Evolutionary conservation across 2,329 filamentous ascomycete genomes (phyloP).

Genomic region (Mycosphaerelloides madeirae): DNA sequence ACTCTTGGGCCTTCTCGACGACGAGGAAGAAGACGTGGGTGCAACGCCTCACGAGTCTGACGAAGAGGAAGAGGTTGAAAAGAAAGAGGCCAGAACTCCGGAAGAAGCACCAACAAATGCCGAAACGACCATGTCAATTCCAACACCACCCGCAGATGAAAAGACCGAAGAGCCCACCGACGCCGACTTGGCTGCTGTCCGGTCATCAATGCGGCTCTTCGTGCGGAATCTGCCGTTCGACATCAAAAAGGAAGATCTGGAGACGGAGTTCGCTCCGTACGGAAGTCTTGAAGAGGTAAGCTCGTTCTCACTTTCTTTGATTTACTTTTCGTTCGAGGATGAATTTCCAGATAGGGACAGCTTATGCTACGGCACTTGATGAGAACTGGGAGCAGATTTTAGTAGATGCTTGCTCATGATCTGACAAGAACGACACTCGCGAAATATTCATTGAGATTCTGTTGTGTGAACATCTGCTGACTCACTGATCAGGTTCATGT

Average conservation of each 20-base stretch:
- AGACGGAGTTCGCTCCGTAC: conserved; percentile 64
- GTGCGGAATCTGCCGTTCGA: conserved; percentile 83
- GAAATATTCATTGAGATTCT: conserved; percentile 17
- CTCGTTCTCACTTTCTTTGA: conserved; percentile 23
- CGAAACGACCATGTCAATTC: conserved; percentile 6
- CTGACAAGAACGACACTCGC: conserved; percentile 33
- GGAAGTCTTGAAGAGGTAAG: conserved; percentile 85
- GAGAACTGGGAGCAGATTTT: conserved; percentile 82
- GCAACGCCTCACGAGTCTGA: conserved; percentile 2
- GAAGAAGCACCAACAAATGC: conserved; percentile 10
- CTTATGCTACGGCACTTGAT: conserved; percentile 93
- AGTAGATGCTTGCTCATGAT: conserved; percentile 95
- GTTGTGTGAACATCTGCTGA: background rate
- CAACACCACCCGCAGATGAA: conserved; percentile 22
- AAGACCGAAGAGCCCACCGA: conserved; percentile 16
- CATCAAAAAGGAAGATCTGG: conserved; percentile 70
- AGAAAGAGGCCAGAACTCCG: conserved; percentile 21
- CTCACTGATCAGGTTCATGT: conserved; percentile 69
- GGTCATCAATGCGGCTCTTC: conserved; percentile 73
- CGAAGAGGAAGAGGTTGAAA: conserved; percentile 6
- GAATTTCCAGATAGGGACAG: conserved; percentile 99
- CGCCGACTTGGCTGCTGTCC: conserved; percentile 38
- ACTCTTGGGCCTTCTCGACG: conserved; percentile 76
- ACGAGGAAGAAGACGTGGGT: conserved; percentile 50
- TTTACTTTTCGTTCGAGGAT: conserved; percentile 58